Conservation (phyloP, 2,329 filamentous ascomycete genomes). For the Tolypocladium endophyticum region DNA sequence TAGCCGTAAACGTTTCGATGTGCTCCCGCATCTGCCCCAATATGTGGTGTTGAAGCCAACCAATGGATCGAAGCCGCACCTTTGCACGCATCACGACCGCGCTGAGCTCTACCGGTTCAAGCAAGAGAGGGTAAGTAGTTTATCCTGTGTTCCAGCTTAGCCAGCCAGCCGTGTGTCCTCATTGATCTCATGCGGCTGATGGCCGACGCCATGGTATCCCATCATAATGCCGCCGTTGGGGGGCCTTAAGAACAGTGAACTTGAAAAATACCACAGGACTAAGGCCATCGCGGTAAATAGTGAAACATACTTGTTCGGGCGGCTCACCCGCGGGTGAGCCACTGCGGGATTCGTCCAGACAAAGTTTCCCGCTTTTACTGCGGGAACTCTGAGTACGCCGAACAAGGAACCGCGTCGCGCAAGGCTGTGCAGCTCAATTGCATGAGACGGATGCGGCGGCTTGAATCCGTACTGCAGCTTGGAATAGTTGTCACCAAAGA, state of each 20-base stretch:
- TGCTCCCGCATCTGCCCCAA: conserved; percentile 32
- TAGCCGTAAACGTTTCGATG: conserved; percentile 34
- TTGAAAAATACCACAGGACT: conserved; percentile 23
- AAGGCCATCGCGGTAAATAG: conserved; percentile 29
- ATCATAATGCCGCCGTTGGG: too few species aligned
- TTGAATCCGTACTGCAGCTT: not conserved
- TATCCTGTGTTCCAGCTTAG: conserved; percentile 27
- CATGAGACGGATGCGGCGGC: not conserved
- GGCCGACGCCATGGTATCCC: too few species aligned
- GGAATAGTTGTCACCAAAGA: not conserved
- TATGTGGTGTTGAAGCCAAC: conserved; percentile 28
- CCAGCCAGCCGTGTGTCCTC: conserved; percentile 22
- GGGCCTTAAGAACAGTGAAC: too few species aligned
- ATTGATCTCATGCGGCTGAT: too few species aligned
- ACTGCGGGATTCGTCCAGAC: conserved; percentile 5
- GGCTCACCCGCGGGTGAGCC: conserved; percentile 28
- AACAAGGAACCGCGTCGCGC: too few species aligned
- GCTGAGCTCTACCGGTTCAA: conserved; percentile 16
- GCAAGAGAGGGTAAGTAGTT: conserved; percentile 34
- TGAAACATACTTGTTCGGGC: conserved; percentile 28
- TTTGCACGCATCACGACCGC: conserved; percentile 22
- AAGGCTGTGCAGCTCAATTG: not conserved
- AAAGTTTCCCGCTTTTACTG: too few species aligned
- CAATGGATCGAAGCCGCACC: conserved; percentile 21
- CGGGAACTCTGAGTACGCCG: too few species aligned